Evolutionary conservation across 106 monocot genomes (phyloP), one percentile per base, ranked within the genome.

Genomic region (Agapanthus africanus): DNA sequence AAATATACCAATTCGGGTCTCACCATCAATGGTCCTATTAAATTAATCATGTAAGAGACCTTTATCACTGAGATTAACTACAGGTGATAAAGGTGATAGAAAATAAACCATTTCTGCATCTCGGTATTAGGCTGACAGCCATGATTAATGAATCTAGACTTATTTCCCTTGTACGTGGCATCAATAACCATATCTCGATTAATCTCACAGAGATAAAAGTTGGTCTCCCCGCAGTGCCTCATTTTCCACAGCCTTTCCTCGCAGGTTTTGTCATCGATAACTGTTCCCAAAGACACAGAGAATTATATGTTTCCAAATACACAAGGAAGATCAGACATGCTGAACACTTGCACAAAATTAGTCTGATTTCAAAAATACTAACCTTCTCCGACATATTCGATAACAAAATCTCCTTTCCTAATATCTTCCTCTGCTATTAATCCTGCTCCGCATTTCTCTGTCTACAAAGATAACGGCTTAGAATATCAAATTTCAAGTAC

Each of bases 311-410:
- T 51, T 18, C 14, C 60, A 50, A 26, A 46, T 46, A 37, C 22
- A 72, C 37, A 46, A 18, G 13, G 18, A 56, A 38, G 28, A 35
- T 37, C 7, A 35, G 11, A 37, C 37, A 8, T 33, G 25, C 33
- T 21, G 51, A 8, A 16, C 13, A 54, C 54, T 54, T 26, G 16
- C 11, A 10, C 60, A 9, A 61, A 26, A 40, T 49, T 28, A 33
- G n/a, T 32, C 1, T 19, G 63, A 73, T 65, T n/a, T 39, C 23
- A 62, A 37, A 14, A 26, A 23, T 66, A 80, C 21, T 33, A 68
- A 99, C 97, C 92, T 99, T 99, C 97, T 54, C 97, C 97, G 14
- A 99, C 97, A 79, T 99, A 99, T 62, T 99, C 92, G 35, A 92
- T 87, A 31, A 92, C 81, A 78, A 99, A 99, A 64, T 99, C 97